A percentile compares a stretch with the other conserved stretches of the same genome.
Evolutionary conservation across 2,329 filamentous ascomycete genomes (phyloP).

Genomic region (Thielaviopsis ethacetica): DNA sequence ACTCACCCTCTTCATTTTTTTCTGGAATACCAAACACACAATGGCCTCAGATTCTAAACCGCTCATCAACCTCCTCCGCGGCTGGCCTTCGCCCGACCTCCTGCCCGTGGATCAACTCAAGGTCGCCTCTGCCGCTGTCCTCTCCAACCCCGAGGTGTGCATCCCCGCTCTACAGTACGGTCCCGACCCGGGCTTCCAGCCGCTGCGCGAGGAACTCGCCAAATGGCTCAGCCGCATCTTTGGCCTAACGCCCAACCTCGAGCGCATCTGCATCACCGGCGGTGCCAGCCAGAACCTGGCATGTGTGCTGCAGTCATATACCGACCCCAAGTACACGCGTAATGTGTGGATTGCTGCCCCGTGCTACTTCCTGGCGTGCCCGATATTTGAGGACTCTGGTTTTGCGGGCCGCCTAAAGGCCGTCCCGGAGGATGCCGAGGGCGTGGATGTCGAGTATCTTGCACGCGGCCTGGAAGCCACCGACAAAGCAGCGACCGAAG

Average conservation of each 20-base stretch:
- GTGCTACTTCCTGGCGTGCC: conserved; percentile 68
- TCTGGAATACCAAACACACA: background rate
- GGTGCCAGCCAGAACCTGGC: conserved; percentile 75
- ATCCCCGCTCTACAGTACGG: conserved; percentile 61
- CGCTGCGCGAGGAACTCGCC: conserved; percentile 52
- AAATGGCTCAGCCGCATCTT: conserved; percentile 40
- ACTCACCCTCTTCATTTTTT: background rate
- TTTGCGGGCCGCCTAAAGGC: conserved; percentile 51
- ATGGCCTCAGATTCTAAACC: conserved; percentile 18
- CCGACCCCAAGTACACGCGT: conserved; percentile 59
- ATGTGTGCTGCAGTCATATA: conserved; percentile 61
- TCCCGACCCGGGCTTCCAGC: conserved; percentile 56
- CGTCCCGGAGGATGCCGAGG: conserved; percentile 62
- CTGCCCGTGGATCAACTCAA: conserved; percentile 49
- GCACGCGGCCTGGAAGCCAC: conserved; percentile 18
- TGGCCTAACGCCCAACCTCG: conserved; percentile 20
- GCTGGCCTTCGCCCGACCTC: conserved; percentile 48
- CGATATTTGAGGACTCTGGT: conserved; percentile 71
- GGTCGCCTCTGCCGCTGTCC: conserved; percentile 40
- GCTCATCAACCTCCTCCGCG: conserved; percentile 47
- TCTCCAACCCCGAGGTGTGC: conserved; percentile 42
- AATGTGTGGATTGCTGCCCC: conserved; percentile 70
- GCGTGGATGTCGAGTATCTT: conserved; percentile 46
- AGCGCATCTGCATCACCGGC: conserved; percentile 64
- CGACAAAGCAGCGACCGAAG: conserved; percentile 16